Evolutionary conservation across 768 basidiomycete genomes (phyloP).

Genomic region (Tulasnella sp.): DNA sequence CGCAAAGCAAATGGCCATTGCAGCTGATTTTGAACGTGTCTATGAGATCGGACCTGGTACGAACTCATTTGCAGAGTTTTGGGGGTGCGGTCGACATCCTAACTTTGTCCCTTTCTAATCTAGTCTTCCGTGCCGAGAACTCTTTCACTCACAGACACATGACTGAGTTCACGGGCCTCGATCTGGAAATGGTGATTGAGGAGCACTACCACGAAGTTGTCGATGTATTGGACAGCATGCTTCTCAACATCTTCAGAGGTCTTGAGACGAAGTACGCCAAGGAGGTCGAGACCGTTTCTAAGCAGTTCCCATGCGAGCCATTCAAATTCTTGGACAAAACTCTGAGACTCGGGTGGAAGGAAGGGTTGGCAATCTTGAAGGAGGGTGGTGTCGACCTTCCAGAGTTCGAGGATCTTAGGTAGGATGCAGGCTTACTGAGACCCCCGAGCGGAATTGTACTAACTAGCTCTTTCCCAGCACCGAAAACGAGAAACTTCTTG

Average conservation of each 20-base stretch:
- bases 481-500: slow-evolving; percentile 91
- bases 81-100: not conserved
- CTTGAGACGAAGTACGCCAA: slow-evolving; percentile 69
- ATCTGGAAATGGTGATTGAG: slow-evolving; percentile 98
- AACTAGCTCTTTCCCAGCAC: slow-evolving; percentile 56
- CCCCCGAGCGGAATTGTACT: not conserved
- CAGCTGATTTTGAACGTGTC: slow-evolving; percentile 95
- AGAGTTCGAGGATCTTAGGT: slow-evolving; percentile 78
- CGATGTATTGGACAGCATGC: slow-evolving; percentile 82
- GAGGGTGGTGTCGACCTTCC: slow-evolving; percentile 80
- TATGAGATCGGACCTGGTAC: slow-evolving; percentile 79
- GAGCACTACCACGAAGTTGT: slow-evolving; percentile 98
- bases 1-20: slow-evolving; percentile 99
- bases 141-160: slow-evolving; percentile 96
- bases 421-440: slow-evolving; percentile 6
- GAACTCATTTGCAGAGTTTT: not conserved
- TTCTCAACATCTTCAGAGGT: slow-evolving; percentile 80
- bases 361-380: slow-evolving; percentile 82
- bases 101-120: slow-evolving; percentile 29
- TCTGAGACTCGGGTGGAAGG: slow-evolving; percentile 73
- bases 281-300: slow-evolving; percentile 76
- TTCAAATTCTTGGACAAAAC: slow-evolving; percentile 95
- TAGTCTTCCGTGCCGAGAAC: slow-evolving; percentile 96
- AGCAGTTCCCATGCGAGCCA: slow-evolving; percentile 91
- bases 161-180: slow-evolving; percentile 97